Conservation (phyloP, 169 alveolate species). For the Prorocentrum cordatum region DNA sequence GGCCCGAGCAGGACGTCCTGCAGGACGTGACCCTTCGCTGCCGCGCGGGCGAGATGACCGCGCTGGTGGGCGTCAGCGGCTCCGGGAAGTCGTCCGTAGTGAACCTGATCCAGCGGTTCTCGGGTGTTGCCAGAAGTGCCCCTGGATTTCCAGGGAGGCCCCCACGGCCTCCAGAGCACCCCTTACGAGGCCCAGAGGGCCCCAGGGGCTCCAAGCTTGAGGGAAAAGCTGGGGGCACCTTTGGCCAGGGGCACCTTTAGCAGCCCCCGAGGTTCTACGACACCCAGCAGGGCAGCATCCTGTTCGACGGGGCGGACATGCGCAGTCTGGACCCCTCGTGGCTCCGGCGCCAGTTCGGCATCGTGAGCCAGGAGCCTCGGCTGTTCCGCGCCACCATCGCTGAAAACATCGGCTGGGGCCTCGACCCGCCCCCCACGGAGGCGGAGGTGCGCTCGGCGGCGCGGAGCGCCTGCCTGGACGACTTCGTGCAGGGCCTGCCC, state of each 20-base stretch:
- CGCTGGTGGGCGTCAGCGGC: constrained; percentile 46
- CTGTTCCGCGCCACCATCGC: neutral
- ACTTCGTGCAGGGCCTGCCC: neutral
- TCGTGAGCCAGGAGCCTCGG: constrained; percentile 19
- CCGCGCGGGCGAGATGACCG: constrained; percentile 34
- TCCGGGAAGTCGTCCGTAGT: constrained; percentile 26
- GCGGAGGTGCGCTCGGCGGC: neutral
- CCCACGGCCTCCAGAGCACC: too few relatives aligned
- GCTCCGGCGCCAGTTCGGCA: constrained; percentile 32
- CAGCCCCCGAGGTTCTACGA: neutral
- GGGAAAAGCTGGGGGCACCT: too few relatives aligned
- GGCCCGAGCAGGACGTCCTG: constrained; percentile 16
- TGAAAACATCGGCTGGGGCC: neutral
- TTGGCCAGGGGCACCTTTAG: too few relatives aligned
- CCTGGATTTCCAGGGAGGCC: too few relatives aligned
- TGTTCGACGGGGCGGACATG: neutral
- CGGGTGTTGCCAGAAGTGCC: too few relatives aligned
- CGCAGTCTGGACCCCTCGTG: neutral
- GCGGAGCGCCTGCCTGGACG: neutral
- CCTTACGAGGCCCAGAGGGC: too few relatives aligned
- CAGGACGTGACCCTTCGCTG: neutral
- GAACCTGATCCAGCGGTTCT: constrained; percentile 45
- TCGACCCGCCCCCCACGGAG: neutral
- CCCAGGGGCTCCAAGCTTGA: too few relatives aligned
- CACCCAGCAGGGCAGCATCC: neutral